These are phyloP conservation scores for Filobasidium uniguttulatum DNA, from an alignment of 1,284 basidiomycete genomes.

Conservation along the genomic window DNA sequence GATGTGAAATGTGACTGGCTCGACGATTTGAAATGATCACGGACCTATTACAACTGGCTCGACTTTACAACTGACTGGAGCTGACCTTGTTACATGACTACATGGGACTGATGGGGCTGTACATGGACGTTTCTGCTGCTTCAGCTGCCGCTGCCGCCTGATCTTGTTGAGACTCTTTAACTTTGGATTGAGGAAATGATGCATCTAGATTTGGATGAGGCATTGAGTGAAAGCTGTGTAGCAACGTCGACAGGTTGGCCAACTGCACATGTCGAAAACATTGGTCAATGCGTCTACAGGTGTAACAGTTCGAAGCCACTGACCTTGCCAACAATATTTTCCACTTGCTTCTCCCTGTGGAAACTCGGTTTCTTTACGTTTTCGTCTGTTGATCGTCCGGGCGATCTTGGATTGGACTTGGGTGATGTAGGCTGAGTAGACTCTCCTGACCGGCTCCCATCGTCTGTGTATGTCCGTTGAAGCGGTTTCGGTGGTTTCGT, in stretches of 20 bases:
- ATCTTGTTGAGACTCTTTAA: no score
- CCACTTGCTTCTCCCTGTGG: neutral
- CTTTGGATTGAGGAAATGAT: neutral
- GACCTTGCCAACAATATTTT: neutral
- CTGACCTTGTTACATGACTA: no score
- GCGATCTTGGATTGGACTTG: neutral
- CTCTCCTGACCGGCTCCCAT: neutral
- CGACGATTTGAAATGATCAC: no score
- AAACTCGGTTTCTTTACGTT: neutral
- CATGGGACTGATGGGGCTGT: no score
- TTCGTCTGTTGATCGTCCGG: neutral
- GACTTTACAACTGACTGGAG: no score
- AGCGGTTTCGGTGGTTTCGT: no score
- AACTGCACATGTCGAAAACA: neutral
- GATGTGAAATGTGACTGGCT: no score
- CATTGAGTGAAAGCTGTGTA: neutral
- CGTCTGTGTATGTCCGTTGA: neutral
- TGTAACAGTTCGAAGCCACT: neutral
- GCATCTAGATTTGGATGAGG: conserved; percentile 1
- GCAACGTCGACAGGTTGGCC: neutral
- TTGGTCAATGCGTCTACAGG: neutral
- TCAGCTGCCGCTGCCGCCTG: no score
- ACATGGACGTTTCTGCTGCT: no score
- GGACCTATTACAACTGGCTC: no score
- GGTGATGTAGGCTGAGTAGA: neutral